These are phyloP conservation scores for Jaltomata sinuosa DNA, from an alignment of 257 asterid species.

Conservation along the genomic window DNA sequence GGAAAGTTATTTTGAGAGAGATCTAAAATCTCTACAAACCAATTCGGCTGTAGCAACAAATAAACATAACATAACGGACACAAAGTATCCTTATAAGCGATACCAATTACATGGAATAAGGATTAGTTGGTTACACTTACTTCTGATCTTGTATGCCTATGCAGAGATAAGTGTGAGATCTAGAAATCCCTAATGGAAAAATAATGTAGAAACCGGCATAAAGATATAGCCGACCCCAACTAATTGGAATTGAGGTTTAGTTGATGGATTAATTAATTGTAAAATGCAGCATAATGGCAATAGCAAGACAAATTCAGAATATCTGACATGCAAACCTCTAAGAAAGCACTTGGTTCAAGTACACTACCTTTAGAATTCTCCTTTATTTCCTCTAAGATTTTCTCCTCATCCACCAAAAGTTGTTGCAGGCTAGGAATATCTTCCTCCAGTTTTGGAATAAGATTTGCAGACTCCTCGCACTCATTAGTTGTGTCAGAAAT, in stretches of 20 bases:
- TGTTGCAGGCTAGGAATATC: conserved; percentile 64
- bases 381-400: conserved; percentile 61
- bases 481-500: conserved; percentile 53
- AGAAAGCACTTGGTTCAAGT: not conserved
- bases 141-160: not conserved
- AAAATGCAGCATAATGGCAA: not conserved
- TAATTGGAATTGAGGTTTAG: not conserved
- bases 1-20: not conserved
- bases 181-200: not conserved
- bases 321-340: not conserved
- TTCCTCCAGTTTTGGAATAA: conserved; percentile 79
- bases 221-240: not conserved
- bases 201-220: not conserved
- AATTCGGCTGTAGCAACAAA: not conserved
- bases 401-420: conserved; percentile 62
- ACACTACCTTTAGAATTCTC: conserved; percentile 68
- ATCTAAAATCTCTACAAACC: not conserved
- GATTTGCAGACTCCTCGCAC: conserved; percentile 58
- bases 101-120: not conserved
- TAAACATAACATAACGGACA: not conserved
- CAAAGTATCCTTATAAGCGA: not conserved
- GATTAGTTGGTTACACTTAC: not conserved
- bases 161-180: not conserved
- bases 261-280: not conserved
- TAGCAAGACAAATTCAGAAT: not conserved